Evolutionary conservation across 164 flowering plant genomes (phyloP), one percentile per base, ranked within the genome.

Genomic region (Liquidambar formosana): DNA sequence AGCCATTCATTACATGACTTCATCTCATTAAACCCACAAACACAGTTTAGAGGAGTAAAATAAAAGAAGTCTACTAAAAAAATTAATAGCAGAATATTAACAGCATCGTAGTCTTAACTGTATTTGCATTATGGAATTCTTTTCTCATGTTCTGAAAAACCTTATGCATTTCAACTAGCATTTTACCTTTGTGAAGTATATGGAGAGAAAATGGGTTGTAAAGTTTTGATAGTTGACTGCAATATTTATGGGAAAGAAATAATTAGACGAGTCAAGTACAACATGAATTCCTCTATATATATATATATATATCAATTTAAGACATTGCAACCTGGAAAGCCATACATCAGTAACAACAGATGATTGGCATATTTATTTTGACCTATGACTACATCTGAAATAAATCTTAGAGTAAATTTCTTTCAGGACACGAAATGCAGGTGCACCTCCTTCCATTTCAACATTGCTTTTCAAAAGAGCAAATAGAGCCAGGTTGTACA

Each of bases 321-420:
- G 45, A 28, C 0, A 28, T 43, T 12, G 66, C 58, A 58, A 92
- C 99, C 99, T 94, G 93, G 97, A 95, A 60, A 95, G 84, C 98
- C 98, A 95, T 60, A 97, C 84, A 71, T 91, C n/a, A n/a, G n/a
- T n/a, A n/a, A n/a, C n/a, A n/a, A 90, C 13, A 93, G 76, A 79
- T 91, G 93, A 89, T 95, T 97, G 65, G 99, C 99, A 86, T 80
- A 95, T 19, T 83, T 84, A 81, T 91, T 95, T 73, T 97, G 93
- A 63, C 84, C 89, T 64, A 89, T 82, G 52, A 90, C 84, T 64
- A 95, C 98, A 84, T 95, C 98, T 63, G 88, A 76, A 64, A 95
- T 88, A 80, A 98, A 95, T 78, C 94, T 88, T 63, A 90, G 94
- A 44, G 91, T 85, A 73, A 95, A 82, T 75, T 91, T 96, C 75